Percentiles rank a stretch among this genome's conserved stretches.
phyloP scores from a whole-genome alignment of 805 yeast genomes.

The Gaillardinia entomophila region DNA sequence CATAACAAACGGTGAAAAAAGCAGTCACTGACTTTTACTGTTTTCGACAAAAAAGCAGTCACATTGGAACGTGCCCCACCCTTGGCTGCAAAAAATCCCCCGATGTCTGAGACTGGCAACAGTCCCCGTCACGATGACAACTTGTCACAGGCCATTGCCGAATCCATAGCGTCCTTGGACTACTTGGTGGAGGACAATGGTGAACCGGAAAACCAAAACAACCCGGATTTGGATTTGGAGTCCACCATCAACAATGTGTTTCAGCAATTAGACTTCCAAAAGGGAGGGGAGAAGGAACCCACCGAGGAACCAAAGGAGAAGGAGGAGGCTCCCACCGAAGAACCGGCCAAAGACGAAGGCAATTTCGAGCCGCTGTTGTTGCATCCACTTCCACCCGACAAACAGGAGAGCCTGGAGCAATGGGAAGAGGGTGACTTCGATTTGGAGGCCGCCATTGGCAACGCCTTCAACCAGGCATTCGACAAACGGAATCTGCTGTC shows the following conservation, averaged over 20 bases:
- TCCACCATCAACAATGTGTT: slow-evolving; percentile 36
- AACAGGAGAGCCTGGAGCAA: slow-evolving; percentile 1
- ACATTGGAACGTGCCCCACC: slow-evolving; percentile 3
- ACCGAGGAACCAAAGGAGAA: background rate
- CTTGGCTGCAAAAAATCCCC: slow-evolving; percentile 3
- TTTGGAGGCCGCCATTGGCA: slow-evolving; percentile 32
- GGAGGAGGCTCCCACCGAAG: background rate
- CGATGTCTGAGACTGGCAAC: background rate
- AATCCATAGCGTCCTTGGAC: slow-evolving; percentile 4
- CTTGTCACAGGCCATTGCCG: slow-evolving; percentile 3
- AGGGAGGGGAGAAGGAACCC: background rate
- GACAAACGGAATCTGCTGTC: background rate
- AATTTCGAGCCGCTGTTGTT: background rate
- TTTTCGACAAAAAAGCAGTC: slow-evolving; percentile 14
- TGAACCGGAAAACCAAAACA: slow-evolving; percentile 1
- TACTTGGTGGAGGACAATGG: slow-evolving; percentile 2
- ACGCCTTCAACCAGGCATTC: slow-evolving; percentile 29
- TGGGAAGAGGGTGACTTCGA: slow-evolving; percentile 14
- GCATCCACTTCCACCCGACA: background rate
- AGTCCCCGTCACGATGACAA: background rate
- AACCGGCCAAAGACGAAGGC: slow-evolving; percentile 1
- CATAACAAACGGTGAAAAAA: slow-evolving; percentile 5
- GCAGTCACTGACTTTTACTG: slow-evolving; percentile 10
- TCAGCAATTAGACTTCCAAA: background rate
- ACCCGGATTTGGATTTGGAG: slow-evolving; percentile 21